phyloP scores from a whole-genome alignment of 306 rosid genomes.

The Clitoria ternatea region DNA sequence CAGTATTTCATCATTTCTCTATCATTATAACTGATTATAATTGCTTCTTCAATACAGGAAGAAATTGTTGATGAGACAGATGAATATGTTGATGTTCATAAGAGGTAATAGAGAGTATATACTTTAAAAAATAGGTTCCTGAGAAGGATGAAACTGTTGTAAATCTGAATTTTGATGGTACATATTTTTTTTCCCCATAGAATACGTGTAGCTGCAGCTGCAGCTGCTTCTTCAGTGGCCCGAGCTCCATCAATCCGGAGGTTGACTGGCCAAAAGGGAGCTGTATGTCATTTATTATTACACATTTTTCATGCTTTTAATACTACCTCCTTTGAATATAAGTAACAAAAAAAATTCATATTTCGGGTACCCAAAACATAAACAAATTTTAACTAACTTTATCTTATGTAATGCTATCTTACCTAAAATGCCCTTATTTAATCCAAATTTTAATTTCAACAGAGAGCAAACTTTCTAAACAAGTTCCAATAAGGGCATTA shows the following conservation, averaged over 20 bases:
- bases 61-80: slow-evolving; percentile 99
- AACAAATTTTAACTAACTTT: no score
- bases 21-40: background rate
- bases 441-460: no score
- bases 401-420: no score
- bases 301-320: slow-evolving; percentile 1
- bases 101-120: slow-evolving; percentile 49
- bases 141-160: background rate
- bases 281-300: slow-evolving; percentile 38
- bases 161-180: slow-evolving; percentile 11
- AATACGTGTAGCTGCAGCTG: slow-evolving; percentile 96
- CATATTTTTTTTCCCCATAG: slow-evolving; percentile 44
- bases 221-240: slow-evolving; percentile 97
- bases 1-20: background rate
- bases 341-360: no score
- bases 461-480: no score
- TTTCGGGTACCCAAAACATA: no score
- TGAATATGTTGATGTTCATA: slow-evolving; percentile 97
- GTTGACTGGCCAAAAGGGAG: slow-evolving; percentile 58
- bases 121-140: slow-evolving; percentile 7
- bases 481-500: no score
- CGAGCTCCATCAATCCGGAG: slow-evolving; percentile 87
- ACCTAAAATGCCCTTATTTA: no score
- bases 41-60: slow-evolving; percentile 51
- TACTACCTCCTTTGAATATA: no score